Evolutionary conservation across 1,284 basidiomycete species (phyloP), one percentile per base, ranked within the genome.

Genomic region (Ustilago shanxiensis): DNA sequence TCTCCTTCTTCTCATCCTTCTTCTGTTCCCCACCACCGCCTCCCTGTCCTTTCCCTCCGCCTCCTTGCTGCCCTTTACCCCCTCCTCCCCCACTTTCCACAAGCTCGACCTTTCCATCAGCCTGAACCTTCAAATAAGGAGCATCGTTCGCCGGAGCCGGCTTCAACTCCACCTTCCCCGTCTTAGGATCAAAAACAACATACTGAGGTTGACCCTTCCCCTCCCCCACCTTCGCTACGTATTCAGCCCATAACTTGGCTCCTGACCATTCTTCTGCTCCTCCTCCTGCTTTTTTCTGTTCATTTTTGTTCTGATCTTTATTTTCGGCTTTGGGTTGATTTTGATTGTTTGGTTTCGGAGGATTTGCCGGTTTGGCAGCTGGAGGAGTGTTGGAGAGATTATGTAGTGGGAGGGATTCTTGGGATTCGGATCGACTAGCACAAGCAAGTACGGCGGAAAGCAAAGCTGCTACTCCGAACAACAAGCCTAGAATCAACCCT

Each of bases 101-200:
- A 29, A 72, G 16, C 61, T 67, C 70, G 0, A 63, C 70, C 39
- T 54, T 66, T 1, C 70, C 70, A 53, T 72, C 65, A 16, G 65
- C 60, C 26, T 57, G 53, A 10, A 72, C 60, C 33, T 67, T 67
- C 20, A 68, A 24, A 26, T 63, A 67, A 5, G 60, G 65, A 28
- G 70, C 70, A 31, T 72, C 70, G 14, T 49, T 51, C 8, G 60
- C 65, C 0, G 65, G 70, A 2, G 60, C 70, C 1, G 65, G 60
- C 26, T 64, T 64, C 26, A 72, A 35, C 51, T 72, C 70, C 45
- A 72, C 66, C 58, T 67, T 62, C 18, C 47, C 60, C 24, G 52
- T 52, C 58, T 63, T 64, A 9, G 70, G 47, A 58, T 72, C 64
- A 47, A 72, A 72, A 18, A 53, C 61, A n/a, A 68, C 70, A 20